Evolutionary conservation across 257 asterid species (phyloP).

Genomic region (Gentiana straminea): DNA sequence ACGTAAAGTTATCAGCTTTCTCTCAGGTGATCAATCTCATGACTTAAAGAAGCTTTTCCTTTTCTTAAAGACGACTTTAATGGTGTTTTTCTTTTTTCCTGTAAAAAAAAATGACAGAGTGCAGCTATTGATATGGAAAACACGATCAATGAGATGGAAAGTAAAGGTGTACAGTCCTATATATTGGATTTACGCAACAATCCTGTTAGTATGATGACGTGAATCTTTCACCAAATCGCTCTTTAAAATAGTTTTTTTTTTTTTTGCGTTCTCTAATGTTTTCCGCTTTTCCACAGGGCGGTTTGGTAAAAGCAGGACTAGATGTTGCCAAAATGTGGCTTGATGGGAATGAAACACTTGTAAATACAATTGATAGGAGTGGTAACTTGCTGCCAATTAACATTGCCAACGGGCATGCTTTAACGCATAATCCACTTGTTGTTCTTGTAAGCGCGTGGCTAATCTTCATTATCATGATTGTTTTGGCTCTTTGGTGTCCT

Average conservation of each 20-base stretch:
- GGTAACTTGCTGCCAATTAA: constrained; percentile 70
- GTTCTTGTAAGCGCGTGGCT: constrained; percentile 48
- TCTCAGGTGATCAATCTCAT: constrained; percentile 51
- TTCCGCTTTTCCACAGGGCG: constrained; percentile 44
- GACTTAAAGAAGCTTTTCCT: neutral
- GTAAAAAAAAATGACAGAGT: constrained; percentile 29
- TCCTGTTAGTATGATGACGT: constrained; percentile 39
- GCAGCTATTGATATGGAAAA: constrained; percentile 87
- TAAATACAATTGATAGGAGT: constrained; percentile 75
- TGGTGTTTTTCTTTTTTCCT: neutral
- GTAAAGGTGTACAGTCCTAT: constrained; percentile 83
- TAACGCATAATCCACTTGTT: constrained; percentile 81
- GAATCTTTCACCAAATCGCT: no score
- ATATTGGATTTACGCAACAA: constrained; percentile 87
- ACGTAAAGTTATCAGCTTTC: constrained; percentile 65
- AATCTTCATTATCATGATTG: neutral
- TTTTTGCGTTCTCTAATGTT: constrained; percentile 3
- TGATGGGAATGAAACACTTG: constrained; percentile 81
- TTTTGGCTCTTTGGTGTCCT: no score
- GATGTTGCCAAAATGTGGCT: constrained; percentile 97
- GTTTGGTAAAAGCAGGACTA: constrained; percentile 84
- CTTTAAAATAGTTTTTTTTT: neutral
- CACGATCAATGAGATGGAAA: constrained; percentile 70
- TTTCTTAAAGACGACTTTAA: constrained; percentile 1
- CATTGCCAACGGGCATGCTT: constrained; percentile 73